Evolutionary conservation across 768 basidiomycete species (phyloP), one percentile per base, ranked within the genome.

Genomic region (Hypholoma fasciculare): DNA sequence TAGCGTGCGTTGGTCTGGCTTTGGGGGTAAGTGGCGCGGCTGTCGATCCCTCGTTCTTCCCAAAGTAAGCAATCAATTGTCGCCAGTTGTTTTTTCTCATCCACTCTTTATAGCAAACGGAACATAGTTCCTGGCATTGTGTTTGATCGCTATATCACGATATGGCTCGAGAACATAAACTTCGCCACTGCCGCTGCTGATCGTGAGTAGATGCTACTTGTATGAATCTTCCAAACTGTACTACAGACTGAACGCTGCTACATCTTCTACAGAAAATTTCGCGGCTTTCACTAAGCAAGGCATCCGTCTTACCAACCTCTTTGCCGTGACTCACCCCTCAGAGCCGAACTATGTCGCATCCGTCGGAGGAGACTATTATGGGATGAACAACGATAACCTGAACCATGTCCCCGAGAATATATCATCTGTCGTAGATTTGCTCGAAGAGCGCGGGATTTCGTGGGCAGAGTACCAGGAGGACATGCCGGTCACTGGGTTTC

Each of bases 81-180:
- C 13, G 44, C 13, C 13, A 46, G 5, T 19, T 46, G 44, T 17
- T 19, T 17, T 46, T 9, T 34, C 30, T 9, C 30, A 34, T 34
- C 30, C 44, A 46, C 23, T 46, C 17, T 20, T 4, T 46, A 12
- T 23, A 49, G 48, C 16, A 49, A 27, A 26, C 34, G 26, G 11
- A 11, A 12, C 26, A 49, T 57, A 2, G 66, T 67, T 2, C 60
- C 61, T 36, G 72, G 72, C 16, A 63, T 58, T n/a, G 69, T 64
- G 1, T 74, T 74, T 54, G 64, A 74, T 52, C 66, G 71, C 9
- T 69, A 71, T 36, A 53, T 74, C 11, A 62, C 61, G 30, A 83
- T 87, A 56, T 87, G 82, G 82, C 72, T 88, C 38, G 86, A 87
- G 66, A 88, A 87, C 68, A 86, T 82, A 14, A 79, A 87, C 63